Conservation (phyloP, 495 filamentous ascomycete genomes). For the Lasiosphaeria miniovina region DNA sequence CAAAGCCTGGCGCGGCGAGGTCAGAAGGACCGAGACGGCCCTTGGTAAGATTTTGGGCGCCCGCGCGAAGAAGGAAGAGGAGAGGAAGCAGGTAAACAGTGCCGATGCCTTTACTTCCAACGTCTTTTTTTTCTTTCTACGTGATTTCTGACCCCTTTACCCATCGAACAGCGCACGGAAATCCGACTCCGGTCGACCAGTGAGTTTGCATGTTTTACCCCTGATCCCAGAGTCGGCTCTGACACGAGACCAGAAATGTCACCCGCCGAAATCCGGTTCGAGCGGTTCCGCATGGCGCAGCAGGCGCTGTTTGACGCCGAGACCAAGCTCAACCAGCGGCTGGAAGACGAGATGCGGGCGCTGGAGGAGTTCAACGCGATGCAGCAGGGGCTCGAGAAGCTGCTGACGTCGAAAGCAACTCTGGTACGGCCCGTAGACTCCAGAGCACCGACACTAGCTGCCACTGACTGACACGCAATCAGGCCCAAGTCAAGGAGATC, state of each 20-base stretch:
- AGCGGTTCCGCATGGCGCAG: conserved; percentile 1
- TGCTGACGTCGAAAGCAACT: not conserved
- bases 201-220: not conserved
- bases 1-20: not conserved
- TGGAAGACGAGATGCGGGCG: not conserved
- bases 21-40: not conserved
- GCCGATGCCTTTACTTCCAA: not conserved
- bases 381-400: not conserved
- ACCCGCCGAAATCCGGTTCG: not conserved
- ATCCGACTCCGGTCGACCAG: not conserved
- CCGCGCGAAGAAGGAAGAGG: not conserved
- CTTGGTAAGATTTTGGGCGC: not conserved
- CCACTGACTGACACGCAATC: not conserved
- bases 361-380: not conserved
- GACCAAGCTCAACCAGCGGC: not conserved
- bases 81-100: not conserved
- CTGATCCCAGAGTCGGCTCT: not conserved
- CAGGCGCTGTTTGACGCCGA: not conserved
- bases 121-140: not conserved
- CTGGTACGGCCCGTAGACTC: not conserved
- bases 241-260: not conserved
- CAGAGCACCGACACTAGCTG: not conserved
- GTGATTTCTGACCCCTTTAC: not conserved
- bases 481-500: conserved; percentile 1
- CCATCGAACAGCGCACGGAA: not conserved